phyloP scores from a whole-genome alignment of 140 eudicot genomes.

The Artemisia princeps region DNA sequence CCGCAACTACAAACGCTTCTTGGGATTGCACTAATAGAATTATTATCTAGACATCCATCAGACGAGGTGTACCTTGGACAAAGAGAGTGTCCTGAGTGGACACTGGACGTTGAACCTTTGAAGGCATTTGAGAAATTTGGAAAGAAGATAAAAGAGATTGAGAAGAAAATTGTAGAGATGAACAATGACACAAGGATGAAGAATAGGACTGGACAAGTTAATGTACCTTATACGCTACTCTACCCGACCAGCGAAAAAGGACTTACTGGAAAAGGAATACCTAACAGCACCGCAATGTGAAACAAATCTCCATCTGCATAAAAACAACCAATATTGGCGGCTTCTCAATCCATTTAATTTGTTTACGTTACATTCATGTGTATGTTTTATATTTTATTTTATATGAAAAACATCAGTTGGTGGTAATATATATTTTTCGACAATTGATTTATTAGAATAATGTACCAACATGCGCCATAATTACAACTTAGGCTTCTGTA shows the following conservation, averaged over 20 bases:
- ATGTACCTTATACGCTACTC: conserved; percentile 49
- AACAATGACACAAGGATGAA: conserved; percentile 34
- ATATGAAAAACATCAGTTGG: too few species aligned
- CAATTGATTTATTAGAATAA: too few species aligned
- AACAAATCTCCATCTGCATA: not conserved
- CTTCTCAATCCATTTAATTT: too few species aligned
- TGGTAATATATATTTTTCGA: too few species aligned
- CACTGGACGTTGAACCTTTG: conserved; percentile 36
- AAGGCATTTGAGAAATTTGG: conserved; percentile 49
- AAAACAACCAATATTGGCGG: too few species aligned
- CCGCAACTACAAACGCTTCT: conserved; percentile 38
- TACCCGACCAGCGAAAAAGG: conserved; percentile 48
- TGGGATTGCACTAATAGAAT: conserved; percentile 51
- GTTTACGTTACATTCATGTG: too few species aligned
- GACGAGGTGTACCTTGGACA: conserved; percentile 68
- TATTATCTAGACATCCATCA: conserved; percentile 56
- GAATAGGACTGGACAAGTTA: conserved; percentile 51
- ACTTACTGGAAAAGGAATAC: conserved; percentile 67
- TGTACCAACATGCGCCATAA: too few species aligned
- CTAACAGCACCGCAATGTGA: conserved; percentile 39
- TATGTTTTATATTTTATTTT: too few species aligned
- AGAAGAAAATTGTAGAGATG: conserved; percentile 33
- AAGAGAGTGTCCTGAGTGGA: conserved; percentile 51
- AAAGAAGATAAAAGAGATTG: conserved; percentile 35
- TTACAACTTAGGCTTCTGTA: too few species aligned